Evolutionary conservation across 148 eudicot genomes (phyloP).

Genomic region (Pharnaceum exiguum): DNA sequence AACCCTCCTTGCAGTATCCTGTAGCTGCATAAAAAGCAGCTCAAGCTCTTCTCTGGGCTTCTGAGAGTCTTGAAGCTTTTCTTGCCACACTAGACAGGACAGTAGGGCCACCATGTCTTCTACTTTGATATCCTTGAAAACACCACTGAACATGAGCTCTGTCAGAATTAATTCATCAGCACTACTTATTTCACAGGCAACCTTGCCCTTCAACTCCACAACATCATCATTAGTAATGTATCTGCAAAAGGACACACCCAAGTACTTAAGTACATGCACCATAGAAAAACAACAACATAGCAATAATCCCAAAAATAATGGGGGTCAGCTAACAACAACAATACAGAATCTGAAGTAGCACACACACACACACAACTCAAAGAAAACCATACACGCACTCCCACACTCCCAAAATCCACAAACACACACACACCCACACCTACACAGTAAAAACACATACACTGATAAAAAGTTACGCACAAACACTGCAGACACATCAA

Average conservation of each 20-base stretch:
- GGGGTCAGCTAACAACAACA: no score
- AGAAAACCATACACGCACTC: no score
- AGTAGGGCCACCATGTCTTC: constrained; percentile 95
- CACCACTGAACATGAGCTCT: constrained; percentile 83
- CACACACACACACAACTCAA: no score
- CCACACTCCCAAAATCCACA: no score
- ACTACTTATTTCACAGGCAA: constrained; percentile 95
- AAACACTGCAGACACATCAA: no score
- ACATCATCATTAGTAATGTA: constrained; percentile 76
- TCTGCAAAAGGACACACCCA: constrained; percentile 36
- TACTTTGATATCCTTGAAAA: constrained; percentile 71
- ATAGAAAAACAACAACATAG: no score
- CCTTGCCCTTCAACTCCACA: constrained; percentile 91
- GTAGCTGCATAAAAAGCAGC: constrained; percentile 68
- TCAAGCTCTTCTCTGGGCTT: constrained; percentile 93
- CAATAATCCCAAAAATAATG: no score
- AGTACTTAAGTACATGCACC: background rate
- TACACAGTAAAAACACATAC: no score
- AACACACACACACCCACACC: no score
- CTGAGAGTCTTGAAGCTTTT: constrained; percentile 84
- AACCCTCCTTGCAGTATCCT: constrained; percentile 84
- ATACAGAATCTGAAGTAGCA: no score
- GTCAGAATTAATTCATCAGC: constrained; percentile 95
- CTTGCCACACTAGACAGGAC: constrained; percentile 96
- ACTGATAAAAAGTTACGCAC: no score